Conservation (phyloP, 495 filamentous ascomycete genomes). For the Penicillium taxi region DNA sequence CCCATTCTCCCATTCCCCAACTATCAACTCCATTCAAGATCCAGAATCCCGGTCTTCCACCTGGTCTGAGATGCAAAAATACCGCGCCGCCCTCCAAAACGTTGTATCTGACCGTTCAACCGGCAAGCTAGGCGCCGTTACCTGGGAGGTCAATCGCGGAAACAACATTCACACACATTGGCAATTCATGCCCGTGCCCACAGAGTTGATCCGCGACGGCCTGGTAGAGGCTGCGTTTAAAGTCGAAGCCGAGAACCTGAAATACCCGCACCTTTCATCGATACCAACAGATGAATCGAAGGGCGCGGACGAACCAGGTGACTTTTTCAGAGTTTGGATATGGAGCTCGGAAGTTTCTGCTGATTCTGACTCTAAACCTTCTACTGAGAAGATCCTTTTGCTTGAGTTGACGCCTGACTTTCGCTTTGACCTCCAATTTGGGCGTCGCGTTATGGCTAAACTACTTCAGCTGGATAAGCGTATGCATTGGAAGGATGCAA, state of each 20-base stretch:
- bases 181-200: conserved; percentile 81
- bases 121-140: conserved; percentile 65
- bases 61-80: conserved; percentile 71
- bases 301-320: conserved; percentile 41
- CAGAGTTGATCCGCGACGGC: conserved; percentile 52
- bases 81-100: conserved; percentile 59
- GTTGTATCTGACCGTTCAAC: conserved; percentile 51
- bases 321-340: conserved; percentile 82
- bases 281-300: conserved; percentile 22
- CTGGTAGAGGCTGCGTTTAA: conserved; percentile 78
- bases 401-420: conserved; percentile 45
- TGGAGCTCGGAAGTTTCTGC: conserved; percentile 40
- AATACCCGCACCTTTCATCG: conserved; percentile 49
- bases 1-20: conserved; percentile 69
- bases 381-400: conserved; percentile 41
- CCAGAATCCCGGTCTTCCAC: conserved; percentile 46
- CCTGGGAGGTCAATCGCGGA: conserved; percentile 78
- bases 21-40: conserved; percentile 52
- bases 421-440: conserved; percentile 57
- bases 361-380: conserved; percentile 1
- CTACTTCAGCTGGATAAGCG: conserved; percentile 67
- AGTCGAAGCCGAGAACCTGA: conserved; percentile 70
- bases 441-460: conserved; percentile 78
- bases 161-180: conserved; percentile 82
- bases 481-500: conserved; percentile 73